A percentile compares a stretch with the other conserved stretches of the same genome.
These are phyloP conservation scores for Didymella sp. DNA, from an alignment of 2,329 filamentous ascomycete species.

Conservation along the genomic window DNA sequence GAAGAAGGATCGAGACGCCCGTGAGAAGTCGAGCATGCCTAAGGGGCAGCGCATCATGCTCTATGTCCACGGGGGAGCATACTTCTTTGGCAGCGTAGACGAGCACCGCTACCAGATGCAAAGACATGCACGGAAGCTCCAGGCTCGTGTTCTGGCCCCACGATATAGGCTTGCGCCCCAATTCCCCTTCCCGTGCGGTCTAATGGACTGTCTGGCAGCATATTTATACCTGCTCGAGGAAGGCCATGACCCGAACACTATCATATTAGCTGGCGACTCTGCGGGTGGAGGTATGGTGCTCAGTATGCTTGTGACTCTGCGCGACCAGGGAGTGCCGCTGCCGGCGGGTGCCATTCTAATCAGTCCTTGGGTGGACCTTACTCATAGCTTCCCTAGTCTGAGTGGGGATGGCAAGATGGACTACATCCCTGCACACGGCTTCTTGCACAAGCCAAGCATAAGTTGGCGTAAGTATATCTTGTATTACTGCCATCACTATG, in stretches of 20 bases:
- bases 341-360: slow-evolving; percentile 90
- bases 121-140: slow-evolving; percentile 90
- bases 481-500: neutral
- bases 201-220: slow-evolving; percentile 87
- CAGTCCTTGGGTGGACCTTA: slow-evolving; percentile 94
- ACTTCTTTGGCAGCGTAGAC: slow-evolving; percentile 94
- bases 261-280: slow-evolving; percentile 89
- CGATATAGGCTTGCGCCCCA: slow-evolving; percentile 88
- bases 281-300: slow-evolving; percentile 91
- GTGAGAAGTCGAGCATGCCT: slow-evolving; percentile 64
- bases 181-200: slow-evolving; percentile 91
- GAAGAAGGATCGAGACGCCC: slow-evolving; percentile 77
- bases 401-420: slow-evolving; percentile 74
- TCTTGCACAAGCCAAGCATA: slow-evolving; percentile 85
- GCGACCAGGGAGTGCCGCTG: slow-evolving; percentile 82
- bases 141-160: slow-evolving; percentile 85
- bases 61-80: slow-evolving; percentile 92
- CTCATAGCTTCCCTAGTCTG: slow-evolving; percentile 95
- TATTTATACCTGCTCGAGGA: slow-evolving; percentile 81
- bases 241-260: slow-evolving; percentile 77
- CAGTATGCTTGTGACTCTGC: slow-evolving; percentile 76
- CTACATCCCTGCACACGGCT: slow-evolving; percentile 87
- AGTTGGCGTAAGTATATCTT: slow-evolving; percentile 69
- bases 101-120: slow-evolving; percentile 99
- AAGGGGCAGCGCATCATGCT: slow-evolving; percentile 80